phyloP scores from a whole-genome alignment of 345 rosid genomes.

The Eucalyptus tenuipes region DNA sequence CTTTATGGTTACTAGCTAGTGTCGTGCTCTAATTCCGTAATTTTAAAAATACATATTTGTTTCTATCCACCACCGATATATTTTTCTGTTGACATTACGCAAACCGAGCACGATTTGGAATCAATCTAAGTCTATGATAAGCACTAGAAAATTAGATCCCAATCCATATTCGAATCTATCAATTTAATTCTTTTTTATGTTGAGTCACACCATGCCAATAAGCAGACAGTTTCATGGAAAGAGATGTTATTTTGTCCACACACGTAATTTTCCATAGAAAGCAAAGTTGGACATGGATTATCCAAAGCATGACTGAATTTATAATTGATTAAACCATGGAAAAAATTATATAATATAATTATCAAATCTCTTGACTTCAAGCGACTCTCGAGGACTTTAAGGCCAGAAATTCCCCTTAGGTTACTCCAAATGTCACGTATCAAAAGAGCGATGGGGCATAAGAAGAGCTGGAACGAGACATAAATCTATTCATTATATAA shows the following conservation, averaged over 20 bases:
- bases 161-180: neutral
- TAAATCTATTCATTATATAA: neutral
- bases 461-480: neutral
- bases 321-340: neutral
- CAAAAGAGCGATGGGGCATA: neutral
- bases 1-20: neutral
- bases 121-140: neutral
- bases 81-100: neutral
- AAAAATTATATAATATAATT: neutral
- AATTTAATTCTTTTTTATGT: neutral
- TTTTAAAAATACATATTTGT: neutral
- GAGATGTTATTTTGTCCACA: neutral
- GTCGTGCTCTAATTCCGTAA: fast-evolving
- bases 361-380: neutral
- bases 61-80: neutral
- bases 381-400: neutral
- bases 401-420: neutral
- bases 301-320: neutral
- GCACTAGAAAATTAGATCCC: neutral
- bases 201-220: neutral
- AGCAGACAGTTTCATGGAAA: neutral
- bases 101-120: neutral
- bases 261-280: neutral
- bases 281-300: neutral
- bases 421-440: neutral